Conservation (phyloP, 495 filamentous ascomycete genomes). For the Tuber brumale region DNA sequence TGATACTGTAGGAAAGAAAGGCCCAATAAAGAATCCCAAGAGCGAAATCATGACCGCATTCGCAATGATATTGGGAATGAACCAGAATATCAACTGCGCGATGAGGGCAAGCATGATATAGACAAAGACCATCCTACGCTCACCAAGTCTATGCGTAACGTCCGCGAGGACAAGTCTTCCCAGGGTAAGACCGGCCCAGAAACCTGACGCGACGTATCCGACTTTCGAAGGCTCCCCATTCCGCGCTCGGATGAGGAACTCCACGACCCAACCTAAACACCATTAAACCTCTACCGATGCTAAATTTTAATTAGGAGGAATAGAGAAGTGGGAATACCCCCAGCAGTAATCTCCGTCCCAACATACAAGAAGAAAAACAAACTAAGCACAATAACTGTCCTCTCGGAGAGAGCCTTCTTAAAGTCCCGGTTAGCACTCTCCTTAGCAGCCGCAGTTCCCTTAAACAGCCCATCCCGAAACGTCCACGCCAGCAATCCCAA, state of each 20-base stretch:
- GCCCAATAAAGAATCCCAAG: slow-evolving; percentile 71
- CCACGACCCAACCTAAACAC: slow-evolving; percentile 63
- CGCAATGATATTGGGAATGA: slow-evolving; percentile 63
- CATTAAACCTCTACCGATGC: neutral
- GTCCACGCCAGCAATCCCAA: slow-evolving; percentile 51
- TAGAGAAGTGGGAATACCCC: slow-evolving; percentile 26
- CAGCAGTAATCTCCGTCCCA: slow-evolving; percentile 44
- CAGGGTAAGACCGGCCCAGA: slow-evolving; percentile 73
- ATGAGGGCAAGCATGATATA: slow-evolving; percentile 55
- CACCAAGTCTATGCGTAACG: slow-evolving; percentile 58
- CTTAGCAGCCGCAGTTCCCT: slow-evolving; percentile 10
- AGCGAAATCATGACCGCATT: slow-evolving; percentile 64
- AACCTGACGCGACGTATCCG: slow-evolving; percentile 75
- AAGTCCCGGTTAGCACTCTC: slow-evolving; percentile 22
- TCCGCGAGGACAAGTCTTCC: slow-evolving; percentile 64
- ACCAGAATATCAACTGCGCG: slow-evolving; percentile 69
- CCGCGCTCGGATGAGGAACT: slow-evolving; percentile 65
- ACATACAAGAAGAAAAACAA: slow-evolving; percentile 46
- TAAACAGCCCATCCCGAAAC: slow-evolving; percentile 48
- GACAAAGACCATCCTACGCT: slow-evolving; percentile 58
- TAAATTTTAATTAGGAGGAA: neutral
- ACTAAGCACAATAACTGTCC: slow-evolving; percentile 35
- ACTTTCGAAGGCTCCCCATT: slow-evolving; percentile 59
- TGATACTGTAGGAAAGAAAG: slow-evolving; percentile 50
- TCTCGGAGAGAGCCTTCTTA: slow-evolving; percentile 22